Base-by-base conservation (phyloP, 495 filamentous ascomycete genomes). In the Niebla homalea region DNA sequence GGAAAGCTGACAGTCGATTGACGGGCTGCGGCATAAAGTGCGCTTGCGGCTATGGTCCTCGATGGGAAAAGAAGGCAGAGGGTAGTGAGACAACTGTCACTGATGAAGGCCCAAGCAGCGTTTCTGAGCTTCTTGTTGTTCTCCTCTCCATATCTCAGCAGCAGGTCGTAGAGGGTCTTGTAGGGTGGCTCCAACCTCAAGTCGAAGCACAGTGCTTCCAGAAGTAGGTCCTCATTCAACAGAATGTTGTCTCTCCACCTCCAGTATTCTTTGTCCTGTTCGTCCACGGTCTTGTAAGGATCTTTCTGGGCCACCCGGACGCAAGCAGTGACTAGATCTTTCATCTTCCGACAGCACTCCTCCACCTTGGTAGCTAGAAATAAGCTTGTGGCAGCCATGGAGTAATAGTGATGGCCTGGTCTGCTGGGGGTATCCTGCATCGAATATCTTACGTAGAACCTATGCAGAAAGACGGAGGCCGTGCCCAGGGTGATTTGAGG, bases 351-450 rank as follows among this genome's bases (percentile, higher is more conserved):
- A 60, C 85, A 87, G 60, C 89, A 90, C 62, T 98, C 92, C 56
- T 97, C 92, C 5, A 93, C 89, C 66, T 98, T 98, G 57, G 89
- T 93, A 8, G 92, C 90, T 7, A 98, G 77, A 59, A 95, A 97
- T 6, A 98, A 74, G 3, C 88, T 72, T 0, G 89, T 93, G 0
- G 89, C 92, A 2, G 87, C 92, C 41, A 92, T 84, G 58, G 89
- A 82, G 59, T 93, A 94, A 46, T 93, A 85, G 59, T 96, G 89
- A 49, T 87, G 76, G 44, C 83, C 74, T 58, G 77, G 69, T 63
- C 80, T 71, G 67, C 83, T 64, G 51, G 66, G 55, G 44, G 66
- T 53, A 54, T 77, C 70, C 36, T 85, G 76, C 77, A 93, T 82
- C 50, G 77, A 81, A 52, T 78, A 75, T 47, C 92, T 81, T 86